phyloP scores from a whole-genome alignment of 1,284 basidiomycete genomes.

The Coriolopsis trogii region DNA sequence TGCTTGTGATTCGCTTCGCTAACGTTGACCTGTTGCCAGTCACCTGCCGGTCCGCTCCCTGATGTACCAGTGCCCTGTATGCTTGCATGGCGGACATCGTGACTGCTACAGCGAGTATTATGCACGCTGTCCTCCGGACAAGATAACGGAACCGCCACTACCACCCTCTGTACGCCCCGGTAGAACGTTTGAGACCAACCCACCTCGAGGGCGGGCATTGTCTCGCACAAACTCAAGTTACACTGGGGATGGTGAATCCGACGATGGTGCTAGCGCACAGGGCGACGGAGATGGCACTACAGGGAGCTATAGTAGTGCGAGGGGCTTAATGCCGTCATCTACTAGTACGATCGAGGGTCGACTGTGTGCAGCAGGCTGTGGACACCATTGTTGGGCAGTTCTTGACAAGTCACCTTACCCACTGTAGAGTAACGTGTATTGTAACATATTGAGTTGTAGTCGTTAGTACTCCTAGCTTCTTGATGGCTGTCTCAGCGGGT shows the following conservation, averaged over 20 bases:
- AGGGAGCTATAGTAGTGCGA: constrained; percentile 16
- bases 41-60: constrained; percentile 71
- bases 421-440: not conserved
- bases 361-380: constrained; percentile 36
- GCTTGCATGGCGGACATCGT: constrained; percentile 77
- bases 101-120: constrained; percentile 72
- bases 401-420: constrained; percentile 6
- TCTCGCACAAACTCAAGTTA: constrained; percentile 17
- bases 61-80: constrained; percentile 71
- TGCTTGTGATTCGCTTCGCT: not conserved
- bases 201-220: constrained; percentile 21
- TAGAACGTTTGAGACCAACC: constrained; percentile 6
- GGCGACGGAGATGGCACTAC: constrained; percentile 22
- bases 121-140: constrained; percentile 51
- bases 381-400: constrained; percentile 33
- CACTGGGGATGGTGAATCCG: constrained; percentile 19
- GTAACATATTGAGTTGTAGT: too few species aligned
- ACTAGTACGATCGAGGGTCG: constrained; percentile 24
- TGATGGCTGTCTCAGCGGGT: too few species aligned
- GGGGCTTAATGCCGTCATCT: constrained; percentile 9
- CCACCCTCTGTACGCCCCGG: constrained; percentile 8
- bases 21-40: constrained; percentile 39
- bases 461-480: too few species aligned
- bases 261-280: constrained; percentile 21
- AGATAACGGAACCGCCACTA: constrained; percentile 8